Conservation (phyloP, 1,284 basidiomycete genomes). For the Trametes pubescens region DNA sequence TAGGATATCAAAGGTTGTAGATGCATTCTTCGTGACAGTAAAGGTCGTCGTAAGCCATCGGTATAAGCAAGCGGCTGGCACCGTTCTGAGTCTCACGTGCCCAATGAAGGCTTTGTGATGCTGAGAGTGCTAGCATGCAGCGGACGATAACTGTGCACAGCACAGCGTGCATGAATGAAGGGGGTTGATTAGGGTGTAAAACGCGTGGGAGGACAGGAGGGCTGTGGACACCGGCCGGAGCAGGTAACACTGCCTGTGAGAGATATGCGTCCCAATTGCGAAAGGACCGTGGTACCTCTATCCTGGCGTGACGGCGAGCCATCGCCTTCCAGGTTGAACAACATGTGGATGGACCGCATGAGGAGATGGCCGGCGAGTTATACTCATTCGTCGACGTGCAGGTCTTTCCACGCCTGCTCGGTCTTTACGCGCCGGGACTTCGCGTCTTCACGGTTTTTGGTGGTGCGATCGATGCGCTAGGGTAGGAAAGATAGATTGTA, state of each 20-base stretch:
- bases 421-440: slow-evolving; percentile 65
- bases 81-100: too few relatives aligned
- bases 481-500: not conserved
- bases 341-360: not conserved
- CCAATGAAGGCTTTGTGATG: too few relatives aligned
- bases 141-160: not conserved
- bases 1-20: too few relatives aligned
- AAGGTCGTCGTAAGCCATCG: too few relatives aligned
- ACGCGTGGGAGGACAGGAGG: not conserved
- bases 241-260: not conserved
- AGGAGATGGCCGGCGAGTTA: not conserved
- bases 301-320: not conserved
- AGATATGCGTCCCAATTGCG: not conserved
- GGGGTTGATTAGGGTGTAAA: not conserved
- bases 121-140: too few relatives aligned
- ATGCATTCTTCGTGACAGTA: too few relatives aligned
- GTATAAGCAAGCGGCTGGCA: too few relatives aligned
- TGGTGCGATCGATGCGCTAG: slow-evolving; percentile 70
- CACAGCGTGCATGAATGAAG: not conserved
- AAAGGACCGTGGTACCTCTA: slow-evolving; percentile 2
- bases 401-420: slow-evolving; percentile 68
- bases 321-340: not conserved
- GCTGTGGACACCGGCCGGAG: not conserved
- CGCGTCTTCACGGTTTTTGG: slow-evolving; percentile 72
- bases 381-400: slow-evolving; percentile 55